phyloP scores from a whole-genome alignment of 371 early-diverging fungal species.

The Homolaphlyctis polyrhiza region DNA sequence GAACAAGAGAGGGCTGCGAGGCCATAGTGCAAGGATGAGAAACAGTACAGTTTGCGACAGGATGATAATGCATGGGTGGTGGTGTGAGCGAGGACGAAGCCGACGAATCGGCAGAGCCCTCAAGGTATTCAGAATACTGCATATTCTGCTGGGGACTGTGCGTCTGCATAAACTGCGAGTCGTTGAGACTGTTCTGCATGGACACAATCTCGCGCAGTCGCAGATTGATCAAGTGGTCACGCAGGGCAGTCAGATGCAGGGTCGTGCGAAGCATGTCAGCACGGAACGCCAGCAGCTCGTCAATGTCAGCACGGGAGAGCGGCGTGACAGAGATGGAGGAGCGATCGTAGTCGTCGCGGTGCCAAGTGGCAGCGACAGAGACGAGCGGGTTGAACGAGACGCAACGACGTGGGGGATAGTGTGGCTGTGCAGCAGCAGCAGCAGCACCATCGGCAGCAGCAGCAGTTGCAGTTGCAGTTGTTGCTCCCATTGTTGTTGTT shows the following conservation, averaged over 20 bases:
- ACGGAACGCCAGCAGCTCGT: slow-evolving; percentile 6
- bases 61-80: too few species aligned
- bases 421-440: neutral
- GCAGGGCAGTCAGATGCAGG: neutral
- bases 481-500: neutral
- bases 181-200: too few species aligned
- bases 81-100: too few species aligned
- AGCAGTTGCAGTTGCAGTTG: neutral
- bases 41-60: too few species aligned
- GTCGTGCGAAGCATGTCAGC: slow-evolving; percentile 3
- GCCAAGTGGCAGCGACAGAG: neutral
- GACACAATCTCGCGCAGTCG: too few species aligned
- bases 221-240: too few species aligned
- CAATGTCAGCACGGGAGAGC: slow-evolving; percentile 6
- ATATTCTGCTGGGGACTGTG: too few species aligned
- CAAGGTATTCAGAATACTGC: too few species aligned
- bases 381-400: neutral
- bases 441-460: neutral
- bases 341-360: slow-evolving; percentile 8
- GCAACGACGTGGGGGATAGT: neutral
- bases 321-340: slow-evolving; percentile 8
- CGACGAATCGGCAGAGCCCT: too few species aligned
- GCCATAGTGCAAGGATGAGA: too few species aligned
- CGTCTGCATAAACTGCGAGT: too few species aligned
- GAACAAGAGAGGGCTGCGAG: too few species aligned